Evolutionary conservation across 2,329 filamentous ascomycete species (phyloP).

Genomic region (Coccinonectria pachysandricola): DNA sequence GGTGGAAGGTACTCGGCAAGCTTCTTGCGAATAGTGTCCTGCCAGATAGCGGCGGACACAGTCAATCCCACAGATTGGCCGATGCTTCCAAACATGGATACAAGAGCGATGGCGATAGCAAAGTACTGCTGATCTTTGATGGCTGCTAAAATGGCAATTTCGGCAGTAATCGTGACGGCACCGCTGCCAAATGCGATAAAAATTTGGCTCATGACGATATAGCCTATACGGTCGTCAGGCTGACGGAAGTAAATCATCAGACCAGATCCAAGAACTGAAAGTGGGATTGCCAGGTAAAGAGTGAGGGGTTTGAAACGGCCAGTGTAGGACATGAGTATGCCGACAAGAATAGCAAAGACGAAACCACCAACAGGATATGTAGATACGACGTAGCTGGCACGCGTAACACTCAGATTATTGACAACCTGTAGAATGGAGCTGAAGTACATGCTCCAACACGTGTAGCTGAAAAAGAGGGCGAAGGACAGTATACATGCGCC

Average conservation of each 20-base stretch:
- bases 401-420: slow-evolving; percentile 23
- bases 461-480: slow-evolving; percentile 25
- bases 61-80: slow-evolving; percentile 8
- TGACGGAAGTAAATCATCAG: slow-evolving; percentile 11
- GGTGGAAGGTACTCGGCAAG: slow-evolving; percentile 28
- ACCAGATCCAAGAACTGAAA: slow-evolving; percentile 2
- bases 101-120: slow-evolving; percentile 6
- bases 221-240: slow-evolving; percentile 6
- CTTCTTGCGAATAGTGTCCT: slow-evolving; percentile 26
- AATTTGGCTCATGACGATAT: slow-evolving; percentile 7
- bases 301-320: slow-evolving; percentile 8
- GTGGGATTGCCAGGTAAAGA: slow-evolving; percentile 6
- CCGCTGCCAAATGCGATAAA: slow-evolving; percentile 8
- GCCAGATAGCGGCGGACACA: slow-evolving; percentile 12
- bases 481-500: slow-evolving; percentile 26
- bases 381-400: slow-evolving; percentile 27
- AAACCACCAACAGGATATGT: slow-evolving; percentile 26
- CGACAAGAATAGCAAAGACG: slow-evolving; percentile 11
- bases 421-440: slow-evolving; percentile 30
- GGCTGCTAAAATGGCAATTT: slow-evolving; percentile 12
- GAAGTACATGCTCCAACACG: slow-evolving; percentile 30
- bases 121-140: slow-evolving; percentile 15
- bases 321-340: slow-evolving; percentile 4
- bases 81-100: slow-evolving; percentile 7
- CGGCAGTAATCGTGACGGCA: slow-evolving; percentile 5